Evolutionary conservation across 2,329 filamentous ascomycete species (phyloP).

Genomic region (Pseudogymnoascus sp.): DNA sequence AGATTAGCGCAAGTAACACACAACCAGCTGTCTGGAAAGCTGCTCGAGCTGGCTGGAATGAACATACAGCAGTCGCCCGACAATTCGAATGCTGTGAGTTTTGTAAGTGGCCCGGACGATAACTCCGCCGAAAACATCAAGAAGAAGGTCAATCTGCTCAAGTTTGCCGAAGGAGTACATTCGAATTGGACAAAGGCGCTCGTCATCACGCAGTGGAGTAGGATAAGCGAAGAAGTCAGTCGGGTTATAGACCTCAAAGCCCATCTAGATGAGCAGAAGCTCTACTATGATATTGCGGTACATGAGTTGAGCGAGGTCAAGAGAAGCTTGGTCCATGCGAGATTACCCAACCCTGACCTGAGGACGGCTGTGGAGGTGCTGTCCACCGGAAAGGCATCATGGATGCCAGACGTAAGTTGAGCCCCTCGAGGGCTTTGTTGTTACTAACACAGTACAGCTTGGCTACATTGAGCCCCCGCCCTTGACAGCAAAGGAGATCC

Average conservation of each 20-base stretch:
- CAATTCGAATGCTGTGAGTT: slow-evolving; percentile 42
- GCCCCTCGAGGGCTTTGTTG: background rate
- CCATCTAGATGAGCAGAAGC: slow-evolving; percentile 59
- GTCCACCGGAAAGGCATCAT: slow-evolving; percentile 65
- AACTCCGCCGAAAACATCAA: slow-evolving; percentile 55
- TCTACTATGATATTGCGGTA: slow-evolving; percentile 51
- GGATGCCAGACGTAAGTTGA: slow-evolving; percentile 65
- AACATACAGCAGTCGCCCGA: slow-evolving; percentile 45
- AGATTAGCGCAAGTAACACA: slow-evolving; percentile 78
- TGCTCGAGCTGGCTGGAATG: slow-evolving; percentile 62
- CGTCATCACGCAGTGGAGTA: slow-evolving; percentile 84
- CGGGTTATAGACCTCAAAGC: slow-evolving; percentile 80
- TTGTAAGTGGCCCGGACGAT: slow-evolving; percentile 40
- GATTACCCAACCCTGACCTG: slow-evolving; percentile 82
- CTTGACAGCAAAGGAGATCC: slow-evolving; percentile 61
- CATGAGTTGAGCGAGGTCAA: slow-evolving; percentile 64
- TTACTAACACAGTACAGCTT: slow-evolving; percentile 39
- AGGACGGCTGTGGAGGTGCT: slow-evolving; percentile 81
- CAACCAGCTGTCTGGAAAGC: slow-evolving; percentile 62
- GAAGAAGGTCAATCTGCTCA: slow-evolving; percentile 68
- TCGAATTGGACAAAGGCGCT: slow-evolving; percentile 88
- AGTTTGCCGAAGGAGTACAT: slow-evolving; percentile 72
- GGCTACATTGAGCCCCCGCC: slow-evolving; percentile 68
- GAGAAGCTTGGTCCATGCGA: slow-evolving; percentile 59
- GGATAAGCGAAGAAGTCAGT: slow-evolving; percentile 68